Base-by-base conservation (phyloP, 1,284 basidiomycete genomes). In the Fistulinella cinereoalba region DNA sequence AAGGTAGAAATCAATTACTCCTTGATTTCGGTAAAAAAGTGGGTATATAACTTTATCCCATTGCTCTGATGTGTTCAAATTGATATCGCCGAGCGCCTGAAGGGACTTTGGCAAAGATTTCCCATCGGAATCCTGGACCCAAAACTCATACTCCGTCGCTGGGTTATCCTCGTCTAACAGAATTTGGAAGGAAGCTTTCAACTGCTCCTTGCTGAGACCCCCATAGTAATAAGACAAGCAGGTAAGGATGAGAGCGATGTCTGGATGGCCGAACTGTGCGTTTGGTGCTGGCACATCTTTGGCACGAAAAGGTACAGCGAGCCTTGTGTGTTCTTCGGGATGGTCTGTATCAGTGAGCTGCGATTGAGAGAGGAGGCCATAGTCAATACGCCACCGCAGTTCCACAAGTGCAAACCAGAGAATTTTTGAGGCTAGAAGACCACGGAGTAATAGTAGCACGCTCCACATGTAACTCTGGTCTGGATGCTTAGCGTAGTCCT, bases 191-290 rank as follows among this genome's bases (percentile, higher is more conserved):
- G 63, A 67, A 4, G 49, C 38, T 22, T 57, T 54, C 4, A 79
- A 49, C 46, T 79, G 71, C 1, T 56, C 44, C 6, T 60, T 46
- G 0, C 57, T 61, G 23, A 79, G 64, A 10, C 77, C 77, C 5
- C 57, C 56, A 38, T 78, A 76, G 43, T 78, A 78, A 47, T 79
- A 77, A 7, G 65, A 68, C n/a, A 78, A 61, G 47, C 69, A 77
- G 0, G 77, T 79, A 21, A 79, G 60, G 8, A 62, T 48, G 40
- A 77, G 58, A 0, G 69, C 65, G 16, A 78, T 65, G 28, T 79
- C 76, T 2, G 76, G 75, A 56, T 79, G 32, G 13, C 32, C 32
- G 16, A 33, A 33, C 9, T 33, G 13, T 16, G 32, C 16, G 4
- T 12, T 33, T 11, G 61, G 43, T 19, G 72, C 62, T 0, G 76